These are phyloP conservation scores for Pseudocercospora ulei DNA, from an alignment of 2,329 filamentous ascomycete species.

Conservation along the genomic window DNA sequence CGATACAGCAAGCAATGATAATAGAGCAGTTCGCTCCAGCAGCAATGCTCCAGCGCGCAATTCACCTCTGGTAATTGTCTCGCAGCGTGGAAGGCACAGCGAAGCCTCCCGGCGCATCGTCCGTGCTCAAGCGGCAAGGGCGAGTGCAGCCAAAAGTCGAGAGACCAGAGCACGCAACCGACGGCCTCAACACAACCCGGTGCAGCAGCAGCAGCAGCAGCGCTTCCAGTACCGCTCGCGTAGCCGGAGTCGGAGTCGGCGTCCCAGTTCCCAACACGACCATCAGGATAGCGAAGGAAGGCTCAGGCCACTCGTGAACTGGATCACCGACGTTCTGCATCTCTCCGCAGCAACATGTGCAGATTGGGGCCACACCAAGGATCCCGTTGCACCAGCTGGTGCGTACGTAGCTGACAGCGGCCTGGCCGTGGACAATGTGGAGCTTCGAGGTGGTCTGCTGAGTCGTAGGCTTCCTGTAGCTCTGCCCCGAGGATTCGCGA, in stretches of 20 bases:
- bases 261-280: slow-evolving; percentile 6
- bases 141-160: slow-evolving; percentile 31
- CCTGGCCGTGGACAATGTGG: slow-evolving; percentile 18
- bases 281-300: slow-evolving; percentile 9
- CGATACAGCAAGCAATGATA: slow-evolving; percentile 14
- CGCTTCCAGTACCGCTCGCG: slow-evolving; percentile 5
- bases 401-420: slow-evolving; percentile 20
- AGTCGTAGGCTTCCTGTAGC: slow-evolving; percentile 27
- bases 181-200: slow-evolving; percentile 7
- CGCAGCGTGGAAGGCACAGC: slow-evolving; percentile 29
- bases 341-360: slow-evolving; percentile 20
- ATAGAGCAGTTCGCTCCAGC: slow-evolving; percentile 7
- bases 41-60: slow-evolving; percentile 14
- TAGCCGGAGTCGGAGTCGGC: slow-evolving; percentile 8
- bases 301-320: slow-evolving; percentile 21
- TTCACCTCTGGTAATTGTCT: slow-evolving; percentile 31
- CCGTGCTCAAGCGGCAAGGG: slow-evolving; percentile 32
- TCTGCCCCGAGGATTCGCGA: slow-evolving; percentile 30
- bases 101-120: slow-evolving; percentile 31
- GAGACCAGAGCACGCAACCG: slow-evolving; percentile 32
- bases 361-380: slow-evolving; percentile 16
- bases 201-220: slow-evolving; percentile 8
- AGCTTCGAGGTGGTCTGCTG: slow-evolving; percentile 16
- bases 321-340: slow-evolving; percentile 24
- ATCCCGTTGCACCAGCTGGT: slow-evolving; percentile 10